Base-by-base conservation (phyloP, 805 yeast genomes). In the Yamadazyma philogaea region DNA sequence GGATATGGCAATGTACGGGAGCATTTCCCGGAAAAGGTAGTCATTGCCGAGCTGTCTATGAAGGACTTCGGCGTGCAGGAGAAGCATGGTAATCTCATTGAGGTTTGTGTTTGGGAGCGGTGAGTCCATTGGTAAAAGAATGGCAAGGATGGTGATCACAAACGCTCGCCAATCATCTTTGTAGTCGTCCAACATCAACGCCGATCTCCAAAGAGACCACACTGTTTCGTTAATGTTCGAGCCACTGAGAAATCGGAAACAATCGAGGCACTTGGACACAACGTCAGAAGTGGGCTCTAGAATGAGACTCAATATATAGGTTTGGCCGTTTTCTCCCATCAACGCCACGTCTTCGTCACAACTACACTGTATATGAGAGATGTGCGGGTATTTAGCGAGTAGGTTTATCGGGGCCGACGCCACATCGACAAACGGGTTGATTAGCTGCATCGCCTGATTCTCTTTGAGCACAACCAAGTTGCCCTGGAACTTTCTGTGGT, bases 171-270 rank as follows among this genome's bases (percentile, higher is more conserved):
- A 82, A 24, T 83, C 87, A 48, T 71, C 66, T 30, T 55, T 60
- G 17, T 56, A 48, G 3, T 63, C 66, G 16, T 66, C 70, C 8
- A 77, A 45, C 39, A 74, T 62, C 16, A 71, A 56, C 1, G 84
- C 78, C 1, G 80, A 58, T 35, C 83, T 68, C 88, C 89, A 84
- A 3, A 75, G 65, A 38, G 80, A 60, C 78, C 83, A 73, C n/a
- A 83, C 63, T 27, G 71, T 72, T 51, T 79, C 82, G 50, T 70
- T 72, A 3, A 79, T 69, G 43, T 74, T 74, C 2, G 83, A 66
- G n/a, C 83, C 84, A 4, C 81, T 71, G 15, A 83, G 55, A 46
- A 74, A 73, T 42, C 68, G 71, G 48, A 84, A 68, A 2, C 78
- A 65, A 12, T 64, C 57, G n/a, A 84, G 61, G 34, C 82, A 73